A percentile compares a stretch with the other conserved stretches of the same genome.
Conservation (phyloP, 2,329 filamentous ascomycete species). For the Fusarium mangiferae region DNA sequence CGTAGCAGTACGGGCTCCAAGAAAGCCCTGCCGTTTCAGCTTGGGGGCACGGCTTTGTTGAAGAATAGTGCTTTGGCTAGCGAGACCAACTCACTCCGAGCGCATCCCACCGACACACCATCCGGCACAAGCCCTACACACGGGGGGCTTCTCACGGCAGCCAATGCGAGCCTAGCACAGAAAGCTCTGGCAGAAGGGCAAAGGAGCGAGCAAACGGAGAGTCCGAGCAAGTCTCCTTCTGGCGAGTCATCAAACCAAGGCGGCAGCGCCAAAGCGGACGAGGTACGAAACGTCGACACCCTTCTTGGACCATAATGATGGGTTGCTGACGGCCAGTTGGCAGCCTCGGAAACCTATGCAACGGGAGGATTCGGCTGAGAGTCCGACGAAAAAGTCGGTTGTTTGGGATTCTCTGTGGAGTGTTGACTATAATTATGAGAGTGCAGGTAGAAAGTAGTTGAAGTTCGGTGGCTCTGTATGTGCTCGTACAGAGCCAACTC, state of each 20-base stretch:
- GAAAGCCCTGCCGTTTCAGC: conserved; percentile 71
- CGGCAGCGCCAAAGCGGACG: conserved; percentile 47
- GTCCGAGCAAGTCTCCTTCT: conserved; percentile 35
- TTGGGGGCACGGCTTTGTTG: conserved; percentile 53
- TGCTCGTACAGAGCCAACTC: not conserved
- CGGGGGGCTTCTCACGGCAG: conserved; percentile 40
- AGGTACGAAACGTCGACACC: conserved; percentile 67
- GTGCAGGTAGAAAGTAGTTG: conserved; percentile 44
- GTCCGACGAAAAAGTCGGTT: conserved; percentile 61
- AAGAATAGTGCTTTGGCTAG: conserved; percentile 65
- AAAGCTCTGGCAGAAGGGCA: conserved; percentile 20
- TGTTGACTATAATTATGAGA: conserved; percentile 67
- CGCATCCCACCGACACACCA: conserved; percentile 56
- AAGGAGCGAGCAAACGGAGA: conserved; percentile 32
- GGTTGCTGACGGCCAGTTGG: conserved; percentile 47
- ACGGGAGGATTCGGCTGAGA: conserved; percentile 54
- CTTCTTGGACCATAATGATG: conserved; percentile 62
- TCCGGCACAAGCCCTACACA: conserved; percentile 55
- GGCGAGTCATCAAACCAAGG: conserved; percentile 43
- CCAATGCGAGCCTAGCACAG: conserved; percentile 35
- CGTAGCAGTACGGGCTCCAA: conserved; percentile 88
- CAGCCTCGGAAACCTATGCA: conserved; percentile 47
- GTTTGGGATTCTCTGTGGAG: conserved; percentile 73
- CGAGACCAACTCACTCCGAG: conserved; percentile 68
- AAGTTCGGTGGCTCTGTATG: not conserved